Evolutionary conservation across 768 basidiomycete genomes (phyloP).

Genomic region (Tylopilus plumbeoviolaceoides): DNA sequence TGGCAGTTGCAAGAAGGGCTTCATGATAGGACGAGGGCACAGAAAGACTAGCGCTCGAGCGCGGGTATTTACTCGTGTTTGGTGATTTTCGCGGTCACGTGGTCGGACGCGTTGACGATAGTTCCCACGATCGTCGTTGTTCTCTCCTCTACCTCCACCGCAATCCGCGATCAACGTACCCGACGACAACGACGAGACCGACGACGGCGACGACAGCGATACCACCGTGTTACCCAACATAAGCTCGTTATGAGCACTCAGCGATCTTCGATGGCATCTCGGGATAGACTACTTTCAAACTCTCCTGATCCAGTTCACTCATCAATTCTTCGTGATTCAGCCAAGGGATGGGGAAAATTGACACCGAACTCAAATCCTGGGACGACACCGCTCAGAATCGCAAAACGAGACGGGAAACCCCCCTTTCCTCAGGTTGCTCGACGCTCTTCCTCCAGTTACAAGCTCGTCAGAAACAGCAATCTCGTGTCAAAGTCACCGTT

Average conservation of each 20-base stretch:
- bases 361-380: conserved; percentile 21
- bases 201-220: conserved; percentile 21
- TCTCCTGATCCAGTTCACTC: conserved; percentile 62
- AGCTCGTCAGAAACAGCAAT: conserved; percentile 70
- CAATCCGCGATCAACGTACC: conserved; percentile 9
- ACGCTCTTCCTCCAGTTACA: conserved; percentile 74
- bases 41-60: no score
- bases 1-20: no score
- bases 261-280: conserved; percentile 34
- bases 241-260: conserved; percentile 29
- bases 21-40: no score
- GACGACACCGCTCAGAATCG: conserved; percentile 68
- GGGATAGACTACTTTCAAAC: conserved; percentile 58
- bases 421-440: conserved; percentile 56
- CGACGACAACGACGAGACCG: conserved; percentile 15
- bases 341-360: conserved; percentile 57
- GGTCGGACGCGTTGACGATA: conserved; percentile 20
- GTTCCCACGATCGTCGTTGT: conserved; percentile 28
- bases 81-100: conserved; percentile 26
- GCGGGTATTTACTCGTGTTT: conserved; percentile 15
- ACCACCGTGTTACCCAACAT: neutral
- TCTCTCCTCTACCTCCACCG: conserved; percentile 8
- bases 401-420: conserved; percentile 57
- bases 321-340: conserved; percentile 59
- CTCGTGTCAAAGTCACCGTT: conserved; percentile 87